Evolutionary conservation across 371 early-diverging fungal genomes (phyloP), one percentile per base, ranked within the genome.

Genomic region (Syncephalis fuscata): DNA sequence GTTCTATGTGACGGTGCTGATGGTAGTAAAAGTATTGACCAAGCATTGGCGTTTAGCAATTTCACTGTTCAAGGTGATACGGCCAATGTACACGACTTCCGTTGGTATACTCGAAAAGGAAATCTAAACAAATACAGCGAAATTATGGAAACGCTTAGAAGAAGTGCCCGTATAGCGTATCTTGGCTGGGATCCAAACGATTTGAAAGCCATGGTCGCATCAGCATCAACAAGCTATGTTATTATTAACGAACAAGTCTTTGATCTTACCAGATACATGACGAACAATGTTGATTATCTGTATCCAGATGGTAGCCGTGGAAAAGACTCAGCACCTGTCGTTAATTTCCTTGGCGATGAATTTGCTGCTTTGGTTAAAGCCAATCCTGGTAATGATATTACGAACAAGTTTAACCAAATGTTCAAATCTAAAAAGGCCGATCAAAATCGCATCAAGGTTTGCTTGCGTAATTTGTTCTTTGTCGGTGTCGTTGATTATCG

Each of bases 401-500:
- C 50, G 0, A 40, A 49, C 1, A 11, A 41, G 10, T 48, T 45
- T 4, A 48, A 48, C 49, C 17, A 48, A 37, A 17, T 27, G n/a
- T 36, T 38, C 22, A 11, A n/a, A n/a, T 7, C 20, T 17, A 20
- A 22, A 26, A 20, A 80, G 37, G 26, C 23, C 22, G 0, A 21
- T 7, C 19, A 23, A n/a, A 39, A 45, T 55, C 82, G 56, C 11
- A 59, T 52, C 48, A 48, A 64, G 61, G 57, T 71, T 41, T 95
- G 96, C 64, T 66, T 95, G 50, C 73, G 87, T 46, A 75, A 80
- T 46, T 65, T 81, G 49, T 91, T 91, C 58, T 89, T 85, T 58
- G 80, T 81, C 48, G 97, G 95, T 22, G 78, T 81, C 38, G 71
- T 94, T 4, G 95, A 94, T 59, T 65, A 71, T 36, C 82, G 94